Conservation (phyloP, 2,329 filamentous ascomycete species). For the Cercospora sp. region DNA sequence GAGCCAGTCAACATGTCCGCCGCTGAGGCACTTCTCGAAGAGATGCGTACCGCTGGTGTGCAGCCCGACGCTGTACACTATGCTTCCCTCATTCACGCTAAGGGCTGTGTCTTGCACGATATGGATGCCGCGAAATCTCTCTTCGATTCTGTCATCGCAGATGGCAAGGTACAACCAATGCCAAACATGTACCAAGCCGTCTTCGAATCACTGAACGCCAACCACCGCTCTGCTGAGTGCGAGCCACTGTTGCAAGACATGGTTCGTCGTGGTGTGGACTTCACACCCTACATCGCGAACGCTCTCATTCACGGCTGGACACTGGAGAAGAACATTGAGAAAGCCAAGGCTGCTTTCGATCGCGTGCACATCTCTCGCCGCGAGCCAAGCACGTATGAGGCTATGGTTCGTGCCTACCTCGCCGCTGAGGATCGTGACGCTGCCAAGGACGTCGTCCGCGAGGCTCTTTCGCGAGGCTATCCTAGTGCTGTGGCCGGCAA, state of each 20-base stretch:
- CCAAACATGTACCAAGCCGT: constrained; percentile 92
- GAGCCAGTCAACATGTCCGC: constrained; percentile 88
- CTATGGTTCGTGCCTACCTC: constrained; percentile 93
- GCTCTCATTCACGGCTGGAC: constrained; percentile 98
- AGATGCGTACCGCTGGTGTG: constrained; percentile 73
- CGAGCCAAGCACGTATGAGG: constrained; percentile 97
- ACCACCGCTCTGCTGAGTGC: constrained; percentile 72
- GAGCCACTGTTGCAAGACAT: constrained; percentile 76
- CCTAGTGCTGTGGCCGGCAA: constrained; percentile 90
- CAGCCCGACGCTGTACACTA: constrained; percentile 91
- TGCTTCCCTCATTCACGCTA: constrained; percentile 90
- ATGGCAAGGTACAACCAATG: constrained; percentile 67
- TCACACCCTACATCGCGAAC: constrained; percentile 98
- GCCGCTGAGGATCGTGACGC: constrained; percentile 75
- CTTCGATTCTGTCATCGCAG: constrained; percentile 77
- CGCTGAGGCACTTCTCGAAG: constrained; percentile 77
- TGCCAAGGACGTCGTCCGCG: constrained; percentile 77
- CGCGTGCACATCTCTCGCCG: constrained; percentile 74
- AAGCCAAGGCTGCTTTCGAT: constrained; percentile 77
- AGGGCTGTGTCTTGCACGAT: constrained; percentile 91
- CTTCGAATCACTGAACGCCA: constrained; percentile 97
- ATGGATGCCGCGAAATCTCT: constrained; percentile 77
- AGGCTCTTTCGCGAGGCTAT: constrained; percentile 90
- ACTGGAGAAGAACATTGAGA: constrained; percentile 74
- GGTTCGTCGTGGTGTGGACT: constrained; percentile 69